Base-by-base conservation (phyloP, 177 flowering plant genomes). In the Vitis hybrid region DNA sequence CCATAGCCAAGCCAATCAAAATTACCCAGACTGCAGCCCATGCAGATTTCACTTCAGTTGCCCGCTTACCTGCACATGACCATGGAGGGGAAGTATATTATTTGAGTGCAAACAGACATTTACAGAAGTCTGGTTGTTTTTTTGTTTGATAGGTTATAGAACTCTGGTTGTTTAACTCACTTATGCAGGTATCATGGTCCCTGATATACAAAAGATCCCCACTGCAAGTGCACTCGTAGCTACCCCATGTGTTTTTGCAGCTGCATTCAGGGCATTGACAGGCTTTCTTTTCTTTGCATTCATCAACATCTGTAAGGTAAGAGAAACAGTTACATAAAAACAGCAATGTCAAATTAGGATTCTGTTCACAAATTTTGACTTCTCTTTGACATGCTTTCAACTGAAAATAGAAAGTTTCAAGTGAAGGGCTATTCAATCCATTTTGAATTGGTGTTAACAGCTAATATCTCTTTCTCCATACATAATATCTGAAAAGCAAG, bases 21-120 rank as follows among this genome's bases (percentile, higher is more conserved):
- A 91, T 91, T 71, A 89, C 76, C 99, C 99, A 93, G 78, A 90
- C 80, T 70, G 97, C 97, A 63, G 94, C 69, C 99, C 98, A 93
- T 4, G 90, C 83, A 55, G 88, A 82, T 71, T 76, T 85, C 51
- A 73, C 79, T 75, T 83, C 87, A 51, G 78, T 71, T 68, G 88
- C 86, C 1, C 71, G 72, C 83, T 91, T 95, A 79, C 94, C 99
- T 93, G 88, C 56, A 65, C 50, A 79, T 59, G 15, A 70, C 5
- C 62, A 71, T 3, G 9, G 56, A 60, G 52, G 26, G 50, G 34
- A 56, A 62, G 6, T 19, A 10, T 20, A 70, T 39, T 39, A 18
- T 65, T 49, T 31, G 8, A 34, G 14, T 45, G 2, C 22, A 66
- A n/a, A 63, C 1, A 12, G 50, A 39, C 45, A 39, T 39, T 39